These are phyloP conservation scores for Usnea hakonensis DNA, from an alignment of 495 filamentous ascomycete species.

Conservation along the genomic window DNA sequence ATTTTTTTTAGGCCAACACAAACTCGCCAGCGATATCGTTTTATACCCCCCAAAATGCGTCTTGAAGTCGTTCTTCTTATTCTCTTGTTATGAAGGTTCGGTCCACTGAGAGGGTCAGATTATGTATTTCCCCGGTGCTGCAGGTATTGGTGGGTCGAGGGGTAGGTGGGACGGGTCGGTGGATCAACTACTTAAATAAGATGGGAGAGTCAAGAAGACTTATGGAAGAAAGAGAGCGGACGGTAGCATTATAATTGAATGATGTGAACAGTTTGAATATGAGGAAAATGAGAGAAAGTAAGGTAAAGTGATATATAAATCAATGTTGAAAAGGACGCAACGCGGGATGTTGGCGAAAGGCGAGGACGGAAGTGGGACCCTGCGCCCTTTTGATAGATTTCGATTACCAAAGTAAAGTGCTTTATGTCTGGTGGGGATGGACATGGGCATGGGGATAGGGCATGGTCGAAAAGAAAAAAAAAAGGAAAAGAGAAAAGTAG, in stretches of 20 bases:
- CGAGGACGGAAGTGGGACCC: conserved; percentile 11
- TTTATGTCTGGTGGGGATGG: conserved; percentile 10
- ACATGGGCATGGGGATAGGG: conserved; percentile 1
- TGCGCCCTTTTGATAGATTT: conserved; percentile 16
- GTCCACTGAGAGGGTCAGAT: neutral
- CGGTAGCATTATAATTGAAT: neutral
- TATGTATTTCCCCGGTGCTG: neutral
- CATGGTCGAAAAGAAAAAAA: neutral
- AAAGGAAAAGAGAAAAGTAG: too few species aligned
- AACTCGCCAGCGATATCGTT: neutral
- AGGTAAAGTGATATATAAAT: neutral
- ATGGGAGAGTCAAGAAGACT: neutral
- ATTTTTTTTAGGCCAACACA: neutral
- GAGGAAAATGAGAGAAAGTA: neutral
- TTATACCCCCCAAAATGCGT: neutral
- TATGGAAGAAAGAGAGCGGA: neutral
- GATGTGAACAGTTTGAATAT: too few species aligned
- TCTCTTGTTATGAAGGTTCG: neutral
- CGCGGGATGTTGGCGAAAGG: neutral
- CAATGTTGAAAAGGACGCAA: neutral
- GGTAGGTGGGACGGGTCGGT: neutral
- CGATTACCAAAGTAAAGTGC: too few species aligned
- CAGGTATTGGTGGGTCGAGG: neutral
- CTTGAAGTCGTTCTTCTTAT: neutral
- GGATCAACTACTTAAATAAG: too few species aligned